These are phyloP conservation scores for Hymenochaete sp. DNA, from an alignment of 1,284 basidiomycete species.

Conservation along the genomic window DNA sequence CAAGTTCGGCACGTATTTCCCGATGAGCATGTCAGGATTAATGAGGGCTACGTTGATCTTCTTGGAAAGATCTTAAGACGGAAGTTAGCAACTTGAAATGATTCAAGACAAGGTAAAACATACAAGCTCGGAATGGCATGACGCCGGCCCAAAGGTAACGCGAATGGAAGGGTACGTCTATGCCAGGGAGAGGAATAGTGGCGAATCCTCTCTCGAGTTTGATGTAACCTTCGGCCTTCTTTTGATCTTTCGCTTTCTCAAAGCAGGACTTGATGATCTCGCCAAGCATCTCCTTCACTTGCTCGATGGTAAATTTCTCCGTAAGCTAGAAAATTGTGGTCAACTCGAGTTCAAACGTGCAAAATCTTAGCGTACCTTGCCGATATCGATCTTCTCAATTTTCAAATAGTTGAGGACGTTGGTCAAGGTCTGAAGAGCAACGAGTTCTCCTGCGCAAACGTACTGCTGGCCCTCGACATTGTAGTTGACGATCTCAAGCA, in stretches of 20 bases:
- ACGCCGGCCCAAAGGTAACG: constrained; percentile 98
- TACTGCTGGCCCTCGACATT: constrained; percentile 99
- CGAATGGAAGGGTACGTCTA: constrained; percentile 99
- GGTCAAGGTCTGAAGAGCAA: constrained; percentile 88
- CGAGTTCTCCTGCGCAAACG: constrained; percentile 93
- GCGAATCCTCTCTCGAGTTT: constrained; percentile 94
- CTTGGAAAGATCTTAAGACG: constrained; percentile 82
- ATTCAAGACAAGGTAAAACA: constrained; percentile 27
- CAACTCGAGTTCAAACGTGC: constrained; percentile 9
- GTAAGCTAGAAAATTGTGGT: constrained; percentile 49
- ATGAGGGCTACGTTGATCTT: constrained; percentile 89
- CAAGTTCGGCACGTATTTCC: constrained; percentile 96
- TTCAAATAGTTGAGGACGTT: constrained; percentile 97
- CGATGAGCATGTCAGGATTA: constrained; percentile 86
- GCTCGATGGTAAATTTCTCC: constrained; percentile 75
- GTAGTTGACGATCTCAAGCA: constrained; percentile 96
- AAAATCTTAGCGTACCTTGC: constrained; percentile 54
- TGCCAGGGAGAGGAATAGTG: constrained; percentile 92
- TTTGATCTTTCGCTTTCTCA: constrained; percentile 69
- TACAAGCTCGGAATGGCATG: constrained; percentile 90
- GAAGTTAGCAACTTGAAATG: constrained; percentile 19
- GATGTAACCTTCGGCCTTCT: constrained; percentile 82
- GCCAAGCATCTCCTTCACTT: constrained; percentile 85
- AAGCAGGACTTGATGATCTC: constrained; percentile 87
- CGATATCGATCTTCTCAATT: constrained; percentile 92